These are phyloP conservation scores for Eustoma russellianum DNA, from an alignment of 257 asterid species.

Conservation along the genomic window DNA sequence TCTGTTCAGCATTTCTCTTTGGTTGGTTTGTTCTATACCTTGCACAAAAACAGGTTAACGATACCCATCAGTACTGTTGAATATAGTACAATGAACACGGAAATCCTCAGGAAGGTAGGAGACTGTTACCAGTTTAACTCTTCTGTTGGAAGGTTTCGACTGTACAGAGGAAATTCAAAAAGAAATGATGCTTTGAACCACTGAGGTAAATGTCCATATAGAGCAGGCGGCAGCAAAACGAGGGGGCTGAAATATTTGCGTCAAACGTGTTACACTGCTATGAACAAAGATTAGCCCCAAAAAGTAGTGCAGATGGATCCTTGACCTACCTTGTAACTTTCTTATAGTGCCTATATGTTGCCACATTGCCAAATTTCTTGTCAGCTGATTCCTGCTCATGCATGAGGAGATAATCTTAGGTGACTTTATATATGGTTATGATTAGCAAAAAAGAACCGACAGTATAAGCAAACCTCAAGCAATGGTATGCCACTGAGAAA, in stretches of 20 bases:
- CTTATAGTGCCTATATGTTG: slow-evolving; percentile 61
- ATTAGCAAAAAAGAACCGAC: no score
- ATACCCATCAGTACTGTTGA: no score
- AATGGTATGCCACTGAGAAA: slow-evolving; percentile 88
- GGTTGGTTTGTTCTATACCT: slow-evolving; percentile 26
- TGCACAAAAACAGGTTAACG: slow-evolving; percentile 13
- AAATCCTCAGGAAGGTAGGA: not conserved
- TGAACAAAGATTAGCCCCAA: not conserved
- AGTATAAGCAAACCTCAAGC: slow-evolving; percentile 52
- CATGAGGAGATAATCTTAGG: slow-evolving; percentile 1
- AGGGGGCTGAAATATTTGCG: slow-evolving; percentile 69
- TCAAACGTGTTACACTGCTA: not conserved
- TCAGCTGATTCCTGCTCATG: slow-evolving; percentile 66
- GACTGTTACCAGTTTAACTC: slow-evolving; percentile 50
- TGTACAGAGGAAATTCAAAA: slow-evolving; percentile 84
- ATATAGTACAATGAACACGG: no score
- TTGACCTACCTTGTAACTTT: slow-evolving; percentile 62
- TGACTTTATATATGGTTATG: no score
- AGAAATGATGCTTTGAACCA: slow-evolving; percentile 66
- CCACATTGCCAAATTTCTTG: slow-evolving; percentile 54
- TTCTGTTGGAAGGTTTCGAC: slow-evolving; percentile 60
- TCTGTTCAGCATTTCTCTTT: slow-evolving; percentile 12
- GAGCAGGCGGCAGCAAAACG: slow-evolving; percentile 72
- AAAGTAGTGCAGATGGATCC: slow-evolving; percentile 5
- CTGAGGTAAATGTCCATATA: slow-evolving; percentile 57